Evolutionary conservation across 2,329 filamentous ascomycete species (phyloP), one percentile per base, ranked within the genome.

Genomic region (Trichoderma atrobrunneum): DNA sequence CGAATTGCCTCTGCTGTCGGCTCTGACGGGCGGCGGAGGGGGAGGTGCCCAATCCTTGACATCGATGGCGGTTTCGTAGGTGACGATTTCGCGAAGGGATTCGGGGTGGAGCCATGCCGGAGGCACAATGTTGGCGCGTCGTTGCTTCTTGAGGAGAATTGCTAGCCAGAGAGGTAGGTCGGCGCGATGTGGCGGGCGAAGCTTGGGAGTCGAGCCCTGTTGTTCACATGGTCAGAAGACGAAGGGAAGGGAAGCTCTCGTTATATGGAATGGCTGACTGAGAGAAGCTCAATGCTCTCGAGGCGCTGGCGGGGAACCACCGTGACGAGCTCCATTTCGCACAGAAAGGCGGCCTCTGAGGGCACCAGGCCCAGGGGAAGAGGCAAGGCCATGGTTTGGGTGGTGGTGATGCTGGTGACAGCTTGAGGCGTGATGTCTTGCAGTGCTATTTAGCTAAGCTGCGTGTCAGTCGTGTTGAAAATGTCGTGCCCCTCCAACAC

Each of bases 261-360:
- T 4, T 24, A 5, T 14, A 10, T 24, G 7, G 21, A 18, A 24
- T 51, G 59, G 21, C 74, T 85, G 86, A 98, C 96, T 75, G 92
- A 91, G 70, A 99, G 88, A 74, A 99, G 88, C 77, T 93, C 87
- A 74, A 99, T 92, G 76, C 89, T 90, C 76, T 98, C 94, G 68
- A 99, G 90, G 75, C 93, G 89, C 81, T 98, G 95, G 69, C 96
- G 93, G 43, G 96, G 96, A 64, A 98, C 90, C 26, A 99, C 89
- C 0, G 95, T 98, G 71, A 99, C 92, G 78, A 94, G 89, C 84
- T 98, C 95, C 94, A 98, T 98, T 84, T 99, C 96, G 82, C 95
- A 97, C 32, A 98, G 85, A 79, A 98, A 99, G 65, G 94, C 93
- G 60, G 97, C 92, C 84, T 99, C 96, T 75, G 93, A 87, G 73